Conservation (phyloP, 2,329 filamentous ascomycete species). For the Amylocarpus encephaloides region DNA sequence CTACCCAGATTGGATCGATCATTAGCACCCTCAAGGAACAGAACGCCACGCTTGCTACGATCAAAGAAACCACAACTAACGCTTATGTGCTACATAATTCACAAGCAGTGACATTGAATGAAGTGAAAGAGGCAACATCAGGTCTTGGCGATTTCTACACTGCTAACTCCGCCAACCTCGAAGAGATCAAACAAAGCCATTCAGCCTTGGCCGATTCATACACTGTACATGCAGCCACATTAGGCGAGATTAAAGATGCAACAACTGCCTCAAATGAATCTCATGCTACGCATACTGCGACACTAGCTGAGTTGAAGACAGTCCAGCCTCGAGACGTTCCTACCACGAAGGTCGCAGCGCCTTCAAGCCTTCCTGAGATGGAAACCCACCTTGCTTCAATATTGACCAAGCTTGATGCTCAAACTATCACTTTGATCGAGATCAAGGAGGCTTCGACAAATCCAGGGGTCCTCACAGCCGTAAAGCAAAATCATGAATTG, state of each 20-base stretch:
- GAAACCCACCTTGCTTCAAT: slow-evolving; percentile 20
- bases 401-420: slow-evolving; percentile 15
- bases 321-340: slow-evolving; percentile 1
- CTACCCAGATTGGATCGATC: slow-evolving; percentile 14
- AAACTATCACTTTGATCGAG: slow-evolving; percentile 12
- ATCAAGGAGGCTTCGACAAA: slow-evolving; percentile 14
- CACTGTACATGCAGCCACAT: not conserved
- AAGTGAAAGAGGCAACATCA: slow-evolving; percentile 14
- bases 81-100: slow-evolving; percentile 11
- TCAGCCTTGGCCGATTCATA: too few relatives aligned
- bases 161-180: slow-evolving; percentile 9
- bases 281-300: slow-evolving; percentile 5
- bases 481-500: slow-evolving; percentile 15
- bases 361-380: slow-evolving; percentile 10
- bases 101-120: slow-evolving; percentile 12
- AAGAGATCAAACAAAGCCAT: slow-evolving; percentile 12
- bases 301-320: slow-evolving; percentile 4
- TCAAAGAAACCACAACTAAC: slow-evolving; percentile 17
- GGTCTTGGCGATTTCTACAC: slow-evolving; percentile 14
- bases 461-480: slow-evolving; percentile 12
- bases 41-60: slow-evolving; percentile 8
- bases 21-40: slow-evolving; percentile 14
- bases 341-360: not conserved
- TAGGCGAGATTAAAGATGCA: slow-evolving; percentile 5
- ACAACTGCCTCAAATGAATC: slow-evolving; percentile 8